phyloP scores from a whole-genome alignment of 1,284 basidiomycete genomes.

The Thelephora terrestris region DNA sequence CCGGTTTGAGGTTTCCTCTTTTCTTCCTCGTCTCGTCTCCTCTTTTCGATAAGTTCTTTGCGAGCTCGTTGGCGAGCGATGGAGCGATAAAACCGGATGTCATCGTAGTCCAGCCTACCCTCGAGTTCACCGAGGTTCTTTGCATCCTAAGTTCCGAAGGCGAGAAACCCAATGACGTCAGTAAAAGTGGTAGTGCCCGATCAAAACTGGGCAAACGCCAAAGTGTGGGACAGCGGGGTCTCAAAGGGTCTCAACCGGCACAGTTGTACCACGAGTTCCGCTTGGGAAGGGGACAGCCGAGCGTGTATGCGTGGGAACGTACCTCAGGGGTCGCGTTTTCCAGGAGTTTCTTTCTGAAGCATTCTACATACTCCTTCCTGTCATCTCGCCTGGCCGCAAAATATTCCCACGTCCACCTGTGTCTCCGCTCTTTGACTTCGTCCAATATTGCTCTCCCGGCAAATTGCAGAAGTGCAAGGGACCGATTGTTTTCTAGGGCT shows the following conservation, averaged over 20 bases:
- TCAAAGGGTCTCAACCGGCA: too few species aligned
- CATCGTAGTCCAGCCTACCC: slow-evolving; percentile 82
- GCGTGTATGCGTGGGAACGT: slow-evolving; percentile 12
- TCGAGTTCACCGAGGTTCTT: slow-evolving; percentile 64
- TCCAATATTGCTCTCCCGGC: slow-evolving; percentile 77
- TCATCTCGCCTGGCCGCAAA: slow-evolving; percentile 87
- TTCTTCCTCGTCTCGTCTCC: slow-evolving; percentile 62
- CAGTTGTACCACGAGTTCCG: too few species aligned
- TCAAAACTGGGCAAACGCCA: background rate
- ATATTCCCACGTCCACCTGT: slow-evolving; percentile 90
- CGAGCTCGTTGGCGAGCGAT: slow-evolving; percentile 85
- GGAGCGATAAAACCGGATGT: slow-evolving; percentile 96
- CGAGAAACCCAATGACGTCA: background rate
- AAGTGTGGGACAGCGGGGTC: too few species aligned
- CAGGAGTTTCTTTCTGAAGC: slow-evolving; percentile 76
- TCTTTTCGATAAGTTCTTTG: slow-evolving; percentile 71
- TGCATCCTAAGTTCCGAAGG: slow-evolving; percentile 40
- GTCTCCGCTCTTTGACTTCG: slow-evolving; percentile 79
- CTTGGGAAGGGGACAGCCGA: background rate
- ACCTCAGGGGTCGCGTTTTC: slow-evolving; percentile 45
- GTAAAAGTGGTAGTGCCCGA: background rate
- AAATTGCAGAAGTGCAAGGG: slow-evolving; percentile 72
- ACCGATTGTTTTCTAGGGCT: slow-evolving; percentile 55
- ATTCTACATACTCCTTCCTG: slow-evolving; percentile 71
- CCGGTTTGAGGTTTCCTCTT: slow-evolving; percentile 40